These are phyloP conservation scores for Fusarium sp. DNA, from an alignment of 2,329 filamentous ascomycete genomes.

Conservation along the genomic window DNA sequence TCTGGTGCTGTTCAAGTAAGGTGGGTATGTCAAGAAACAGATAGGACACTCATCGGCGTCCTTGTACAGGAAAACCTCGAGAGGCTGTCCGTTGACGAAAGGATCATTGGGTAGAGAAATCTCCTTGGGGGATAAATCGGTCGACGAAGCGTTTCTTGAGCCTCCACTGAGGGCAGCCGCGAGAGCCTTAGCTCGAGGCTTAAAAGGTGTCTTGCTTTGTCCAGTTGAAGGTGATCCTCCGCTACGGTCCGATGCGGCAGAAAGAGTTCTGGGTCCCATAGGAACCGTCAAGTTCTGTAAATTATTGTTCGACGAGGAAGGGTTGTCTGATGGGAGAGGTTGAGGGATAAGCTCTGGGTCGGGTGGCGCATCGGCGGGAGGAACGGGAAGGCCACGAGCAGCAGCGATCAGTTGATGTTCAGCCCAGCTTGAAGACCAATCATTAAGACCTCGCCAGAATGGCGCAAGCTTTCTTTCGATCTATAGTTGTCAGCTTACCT, in stretches of 20 bases:
- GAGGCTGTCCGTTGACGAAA: constrained; percentile 91
- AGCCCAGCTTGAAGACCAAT: constrained; percentile 89
- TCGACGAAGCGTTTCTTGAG: constrained; percentile 78
- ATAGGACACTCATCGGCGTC: constrained; percentile 92
- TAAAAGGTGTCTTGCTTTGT: constrained; percentile 68
- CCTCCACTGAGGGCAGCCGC: constrained; percentile 80
- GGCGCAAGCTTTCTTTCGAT: constrained; percentile 93
- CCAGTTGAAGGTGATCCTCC: constrained; percentile 64
- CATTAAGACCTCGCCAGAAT: constrained; percentile 94
- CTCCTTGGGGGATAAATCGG: constrained; percentile 81
- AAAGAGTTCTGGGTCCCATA: constrained; percentile 80
- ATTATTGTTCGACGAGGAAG: constrained; percentile 64
- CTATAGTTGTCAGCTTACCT: constrained; percentile 61
- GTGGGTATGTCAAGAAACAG: constrained; percentile 95
- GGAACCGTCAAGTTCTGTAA: constrained; percentile 82
- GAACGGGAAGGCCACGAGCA: constrained; percentile 84
- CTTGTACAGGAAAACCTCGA: constrained; percentile 95
- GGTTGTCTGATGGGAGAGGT: constrained; percentile 60
- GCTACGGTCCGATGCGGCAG: constrained; percentile 78
- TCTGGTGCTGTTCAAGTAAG: constrained; percentile 91
- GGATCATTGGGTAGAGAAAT: constrained; percentile 83
- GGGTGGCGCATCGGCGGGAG: constrained; percentile 84
- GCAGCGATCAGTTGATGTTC: constrained; percentile 96
- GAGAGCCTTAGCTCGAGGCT: constrained; percentile 88
- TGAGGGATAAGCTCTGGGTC: constrained; percentile 71